These are phyloP conservation scores for Hypoxylon fuscum DNA, from an alignment of 495 filamentous ascomycete species.

Conservation along the genomic window DNA sequence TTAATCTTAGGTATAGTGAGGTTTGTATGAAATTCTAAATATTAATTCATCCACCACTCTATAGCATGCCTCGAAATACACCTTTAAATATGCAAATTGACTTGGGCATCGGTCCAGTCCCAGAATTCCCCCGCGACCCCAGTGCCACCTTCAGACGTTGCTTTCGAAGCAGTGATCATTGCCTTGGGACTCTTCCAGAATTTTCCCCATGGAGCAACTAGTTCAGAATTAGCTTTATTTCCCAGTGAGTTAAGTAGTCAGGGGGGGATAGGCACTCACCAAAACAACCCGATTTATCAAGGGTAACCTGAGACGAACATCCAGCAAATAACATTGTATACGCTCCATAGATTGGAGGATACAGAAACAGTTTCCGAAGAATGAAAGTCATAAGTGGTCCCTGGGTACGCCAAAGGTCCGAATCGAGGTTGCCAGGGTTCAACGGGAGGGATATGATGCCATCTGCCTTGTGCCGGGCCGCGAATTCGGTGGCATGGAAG, in stretches of 20 bases:
- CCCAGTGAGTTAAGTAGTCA: slow-evolving; percentile 17
- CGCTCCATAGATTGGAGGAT: slow-evolving; percentile 46
- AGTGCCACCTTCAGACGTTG: slow-evolving; percentile 46
- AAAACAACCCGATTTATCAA: slow-evolving; percentile 31
- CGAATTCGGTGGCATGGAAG: slow-evolving; percentile 48
- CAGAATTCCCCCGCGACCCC: slow-evolving; percentile 50
- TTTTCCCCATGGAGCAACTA: slow-evolving; percentile 50
- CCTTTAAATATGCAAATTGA: slow-evolving; percentile 29
- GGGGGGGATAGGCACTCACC: slow-evolving; percentile 15
- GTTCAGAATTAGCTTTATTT: slow-evolving; percentile 5
- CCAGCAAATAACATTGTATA: slow-evolving; percentile 56
- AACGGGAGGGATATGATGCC: slow-evolving; percentile 46
- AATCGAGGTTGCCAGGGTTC: slow-evolving; percentile 47
- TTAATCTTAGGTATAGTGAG: too few relatives aligned
- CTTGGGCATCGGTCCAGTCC: slow-evolving; percentile 52
- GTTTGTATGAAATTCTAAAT: too few relatives aligned
- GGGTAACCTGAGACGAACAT: slow-evolving; percentile 49
- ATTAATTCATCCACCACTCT: too few relatives aligned
- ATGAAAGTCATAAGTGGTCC: slow-evolving; percentile 4
- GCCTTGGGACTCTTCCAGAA: slow-evolving; percentile 39
- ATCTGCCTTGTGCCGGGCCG: slow-evolving; percentile 35
- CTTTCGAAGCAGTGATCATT: slow-evolving; percentile 38
- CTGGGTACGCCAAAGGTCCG: slow-evolving; percentile 30
- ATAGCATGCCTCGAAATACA: too few relatives aligned
- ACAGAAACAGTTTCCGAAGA: slow-evolving; percentile 21